Conservation (phyloP, 805 yeast species). For the Suhomyces emberorum region DNA sequence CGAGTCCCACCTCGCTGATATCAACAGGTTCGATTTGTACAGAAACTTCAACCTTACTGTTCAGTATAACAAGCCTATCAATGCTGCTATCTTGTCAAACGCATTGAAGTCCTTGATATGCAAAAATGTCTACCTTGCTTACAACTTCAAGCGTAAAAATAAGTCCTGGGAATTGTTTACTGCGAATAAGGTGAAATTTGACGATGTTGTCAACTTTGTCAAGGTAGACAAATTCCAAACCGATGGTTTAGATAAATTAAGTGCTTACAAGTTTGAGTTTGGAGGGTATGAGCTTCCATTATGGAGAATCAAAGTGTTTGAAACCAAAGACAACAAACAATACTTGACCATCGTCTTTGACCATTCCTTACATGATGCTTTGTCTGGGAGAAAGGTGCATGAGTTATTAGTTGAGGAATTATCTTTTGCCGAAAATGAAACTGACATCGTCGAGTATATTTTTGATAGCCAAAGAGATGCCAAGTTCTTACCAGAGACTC, state of each 20-base stretch:
- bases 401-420: conserved; percentile 9
- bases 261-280: conserved; percentile 2
- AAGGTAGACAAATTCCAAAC: conserved; percentile 3
- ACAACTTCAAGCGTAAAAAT: conserved; percentile 7
- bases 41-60: conserved; percentile 8
- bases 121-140: conserved; percentile 9
- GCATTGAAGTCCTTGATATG: conserved; percentile 6
- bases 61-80: conserved; percentile 4
- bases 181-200: conserved; percentile 6
- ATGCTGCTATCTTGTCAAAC: conserved; percentile 3
- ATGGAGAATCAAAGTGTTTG: conserved; percentile 10
- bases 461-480: conserved; percentile 1
- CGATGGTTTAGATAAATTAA: conserved; percentile 3
- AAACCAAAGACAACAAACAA: neutral
- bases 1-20: neutral
- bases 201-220: conserved; percentile 6
- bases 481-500: neutral
- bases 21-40: conserved; percentile 6
- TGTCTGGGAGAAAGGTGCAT: conserved; percentile 8
- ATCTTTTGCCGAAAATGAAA: conserved; percentile 2
- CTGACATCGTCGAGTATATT: neutral
- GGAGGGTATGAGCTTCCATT: conserved; percentile 8
- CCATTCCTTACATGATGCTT: conserved; percentile 11
- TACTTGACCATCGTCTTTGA: conserved; percentile 6
- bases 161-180: conserved; percentile 7